Conservation (phyloP, 2,329 filamentous ascomycete species). For the Chrysoporthe deuterocubensis region DNA sequence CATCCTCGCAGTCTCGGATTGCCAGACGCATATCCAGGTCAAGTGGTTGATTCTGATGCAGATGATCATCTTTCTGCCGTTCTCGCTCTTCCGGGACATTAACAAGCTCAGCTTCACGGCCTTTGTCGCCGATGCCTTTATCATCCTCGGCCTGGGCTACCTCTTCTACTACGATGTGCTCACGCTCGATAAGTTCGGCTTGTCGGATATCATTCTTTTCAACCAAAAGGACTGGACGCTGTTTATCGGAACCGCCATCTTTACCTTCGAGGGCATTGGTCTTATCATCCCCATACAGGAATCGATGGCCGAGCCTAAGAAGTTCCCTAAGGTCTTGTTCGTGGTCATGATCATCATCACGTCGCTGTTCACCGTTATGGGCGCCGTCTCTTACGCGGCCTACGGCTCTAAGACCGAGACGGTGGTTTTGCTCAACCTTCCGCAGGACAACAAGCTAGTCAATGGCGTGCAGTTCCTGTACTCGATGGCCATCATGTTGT, state of each 20-base stretch:
- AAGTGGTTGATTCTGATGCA: conserved; percentile 92
- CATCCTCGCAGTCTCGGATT: conserved; percentile 87
- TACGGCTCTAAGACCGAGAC: conserved; percentile 96
- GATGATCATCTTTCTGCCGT: conserved; percentile 91
- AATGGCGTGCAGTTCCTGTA: conserved; percentile 97
- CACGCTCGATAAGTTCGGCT: conserved; percentile 75
- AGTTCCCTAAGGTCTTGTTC: conserved; percentile 87
- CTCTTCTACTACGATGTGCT: conserved; percentile 94
- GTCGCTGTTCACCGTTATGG: conserved; percentile 86
- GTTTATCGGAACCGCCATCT: conserved; percentile 98
- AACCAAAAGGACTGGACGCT: conserved; percentile 93
- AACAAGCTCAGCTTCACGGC: conserved; percentile 96
- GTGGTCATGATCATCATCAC: conserved; percentile 96
- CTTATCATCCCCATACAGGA: conserved; percentile 98
- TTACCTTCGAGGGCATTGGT: conserved; percentile 97
- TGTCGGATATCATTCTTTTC: conserved; percentile 88
- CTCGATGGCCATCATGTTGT: conserved; percentile 94
- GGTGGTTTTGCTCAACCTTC: conserved; percentile 93
- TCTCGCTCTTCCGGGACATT: conserved; percentile 93
- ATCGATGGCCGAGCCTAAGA: conserved; percentile 88
- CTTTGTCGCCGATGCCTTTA: conserved; percentile 91
- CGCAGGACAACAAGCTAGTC: conserved; percentile 93
- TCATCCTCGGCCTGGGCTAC: conserved; percentile 88
- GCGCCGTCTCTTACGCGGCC: conserved; percentile 91
- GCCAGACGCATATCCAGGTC: conserved; percentile 82